phyloP scores from a whole-genome alignment of 2,329 filamentous ascomycete genomes.

The Cordyceps farinosa region DNA sequence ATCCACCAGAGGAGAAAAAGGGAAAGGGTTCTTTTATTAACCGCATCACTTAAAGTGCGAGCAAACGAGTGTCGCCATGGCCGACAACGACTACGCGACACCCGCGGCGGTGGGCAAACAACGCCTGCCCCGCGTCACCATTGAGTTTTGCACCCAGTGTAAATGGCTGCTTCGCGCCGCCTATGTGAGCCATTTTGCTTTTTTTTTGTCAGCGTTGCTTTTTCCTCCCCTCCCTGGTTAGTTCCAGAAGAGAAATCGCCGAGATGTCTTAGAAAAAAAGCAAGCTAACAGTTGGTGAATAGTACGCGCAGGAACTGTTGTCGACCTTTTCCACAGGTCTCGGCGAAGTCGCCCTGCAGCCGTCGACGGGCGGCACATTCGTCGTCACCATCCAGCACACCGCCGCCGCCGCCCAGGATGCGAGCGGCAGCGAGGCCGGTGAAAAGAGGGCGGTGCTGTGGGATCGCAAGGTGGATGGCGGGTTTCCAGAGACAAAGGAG shows the following conservation, averaged over 20 bases:
- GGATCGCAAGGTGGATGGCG: conserved; percentile 82
- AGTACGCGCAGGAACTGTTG: conserved; percentile 93
- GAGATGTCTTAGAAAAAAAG: background rate
- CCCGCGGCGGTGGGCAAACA: conserved; percentile 1
- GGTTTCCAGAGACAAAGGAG: conserved; percentile 92
- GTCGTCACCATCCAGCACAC: conserved; percentile 58
- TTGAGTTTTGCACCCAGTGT: conserved; percentile 90
- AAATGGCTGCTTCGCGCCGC: conserved; percentile 86
- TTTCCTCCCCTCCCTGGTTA: background rate
- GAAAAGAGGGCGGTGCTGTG: conserved; percentile 59
- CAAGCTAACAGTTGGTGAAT: conserved; percentile 6
- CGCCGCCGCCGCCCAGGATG: background rate
- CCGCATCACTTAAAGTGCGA: too few species aligned
- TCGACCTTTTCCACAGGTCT: conserved; percentile 83
- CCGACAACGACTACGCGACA: background rate
- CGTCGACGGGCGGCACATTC: conserved; percentile 81
- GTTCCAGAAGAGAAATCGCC: background rate
- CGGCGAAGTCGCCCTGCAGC: conserved; percentile 84
- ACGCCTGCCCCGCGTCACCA: conserved; percentile 67
- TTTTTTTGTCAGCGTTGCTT: background rate
- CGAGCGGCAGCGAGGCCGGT: conserved; percentile 13
- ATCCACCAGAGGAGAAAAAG: too few species aligned
- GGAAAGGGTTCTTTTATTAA: too few species aligned
- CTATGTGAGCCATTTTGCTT: conserved; percentile 57
- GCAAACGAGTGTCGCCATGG: background rate